These are phyloP conservation scores for Neurospora terricola DNA, from an alignment of 495 filamentous ascomycete genomes.

Conservation along the genomic window DNA sequence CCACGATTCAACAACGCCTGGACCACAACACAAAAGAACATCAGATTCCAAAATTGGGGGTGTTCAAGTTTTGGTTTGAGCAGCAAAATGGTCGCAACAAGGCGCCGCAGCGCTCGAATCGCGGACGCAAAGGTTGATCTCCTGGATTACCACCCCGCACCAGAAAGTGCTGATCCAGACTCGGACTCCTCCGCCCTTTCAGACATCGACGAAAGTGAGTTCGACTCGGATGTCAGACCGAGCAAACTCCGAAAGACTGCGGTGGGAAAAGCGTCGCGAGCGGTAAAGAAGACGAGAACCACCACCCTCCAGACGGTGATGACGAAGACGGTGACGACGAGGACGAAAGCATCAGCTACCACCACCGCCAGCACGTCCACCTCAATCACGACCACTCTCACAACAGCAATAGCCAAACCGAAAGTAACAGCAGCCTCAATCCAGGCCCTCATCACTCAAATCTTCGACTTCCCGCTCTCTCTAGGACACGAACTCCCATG, in stretches of 20 bases:
- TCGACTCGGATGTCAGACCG: neutral
- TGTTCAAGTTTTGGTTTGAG: neutral
- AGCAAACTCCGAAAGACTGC: neutral
- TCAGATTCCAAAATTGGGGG: neutral
- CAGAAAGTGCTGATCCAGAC: neutral
- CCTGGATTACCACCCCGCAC: neutral
- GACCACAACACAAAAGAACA: neutral
- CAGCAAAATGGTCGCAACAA: neutral
- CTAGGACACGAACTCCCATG: neutral
- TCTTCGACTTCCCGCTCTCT: neutral
- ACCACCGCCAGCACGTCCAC: neutral
- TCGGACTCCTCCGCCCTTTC: neutral
- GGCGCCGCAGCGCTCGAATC: neutral
- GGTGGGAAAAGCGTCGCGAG: accelerated
- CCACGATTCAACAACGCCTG: no score
- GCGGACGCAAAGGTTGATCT: neutral
- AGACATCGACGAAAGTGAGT: neutral
- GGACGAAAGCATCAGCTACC: neutral
- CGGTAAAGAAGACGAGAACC: neutral
- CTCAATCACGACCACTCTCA: neutral
- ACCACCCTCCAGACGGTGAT: neutral
- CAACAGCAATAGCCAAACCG: neutral
- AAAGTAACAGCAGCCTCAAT: neutral
- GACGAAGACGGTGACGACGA: neutral
- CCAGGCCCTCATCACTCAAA: neutral